These are phyloP conservation scores for Coix lacrymajobi DNA, from an alignment of 176 grass and related monocot species.

Conservation along the genomic window DNA sequence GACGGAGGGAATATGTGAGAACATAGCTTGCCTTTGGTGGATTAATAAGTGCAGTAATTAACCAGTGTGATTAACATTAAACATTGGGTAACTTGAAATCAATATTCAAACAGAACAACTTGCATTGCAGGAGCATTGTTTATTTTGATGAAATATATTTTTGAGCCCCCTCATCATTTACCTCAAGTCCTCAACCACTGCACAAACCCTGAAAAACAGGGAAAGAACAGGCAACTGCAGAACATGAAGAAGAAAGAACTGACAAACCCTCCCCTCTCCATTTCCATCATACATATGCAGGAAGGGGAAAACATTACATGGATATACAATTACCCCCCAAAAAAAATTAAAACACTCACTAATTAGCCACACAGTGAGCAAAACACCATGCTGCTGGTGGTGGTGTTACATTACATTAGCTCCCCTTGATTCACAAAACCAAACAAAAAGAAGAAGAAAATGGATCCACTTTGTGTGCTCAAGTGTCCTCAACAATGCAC, in stretches of 20 bases:
- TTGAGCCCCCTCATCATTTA: not conserved
- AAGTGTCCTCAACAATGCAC: constrained; percentile 69
- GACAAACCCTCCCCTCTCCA: constrained; percentile 31
- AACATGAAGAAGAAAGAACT: not conserved
- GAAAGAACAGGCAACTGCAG: not conserved
- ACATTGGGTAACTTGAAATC: not conserved
- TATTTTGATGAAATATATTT: not conserved
- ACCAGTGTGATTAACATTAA: constrained; percentile 8
- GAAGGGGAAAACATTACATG: constrained; percentile 47
- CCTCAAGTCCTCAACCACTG: constrained; percentile 18
- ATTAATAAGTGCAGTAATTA: constrained; percentile 3
- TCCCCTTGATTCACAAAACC: not conserved
- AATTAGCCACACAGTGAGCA: constrained; percentile 35
- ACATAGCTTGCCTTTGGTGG: constrained; percentile 10
- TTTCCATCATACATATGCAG: constrained; percentile 4
- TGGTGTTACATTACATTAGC: not conserved
- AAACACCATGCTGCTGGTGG: not conserved
- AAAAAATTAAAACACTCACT: not conserved
- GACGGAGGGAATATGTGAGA: no score
- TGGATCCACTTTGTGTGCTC: constrained; percentile 12
- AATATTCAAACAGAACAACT: not conserved
- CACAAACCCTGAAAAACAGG: not conserved
- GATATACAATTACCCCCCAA: constrained; percentile 32
- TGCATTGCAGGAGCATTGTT: not conserved
- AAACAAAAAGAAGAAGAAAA: not conserved